A percentile compares a stretch with the other conserved stretches of the same genome.
These are phyloP conservation scores for Leucocoprinus sp. DNA, from an alignment of 768 basidiomycete species.

Conservation along the genomic window DNA sequence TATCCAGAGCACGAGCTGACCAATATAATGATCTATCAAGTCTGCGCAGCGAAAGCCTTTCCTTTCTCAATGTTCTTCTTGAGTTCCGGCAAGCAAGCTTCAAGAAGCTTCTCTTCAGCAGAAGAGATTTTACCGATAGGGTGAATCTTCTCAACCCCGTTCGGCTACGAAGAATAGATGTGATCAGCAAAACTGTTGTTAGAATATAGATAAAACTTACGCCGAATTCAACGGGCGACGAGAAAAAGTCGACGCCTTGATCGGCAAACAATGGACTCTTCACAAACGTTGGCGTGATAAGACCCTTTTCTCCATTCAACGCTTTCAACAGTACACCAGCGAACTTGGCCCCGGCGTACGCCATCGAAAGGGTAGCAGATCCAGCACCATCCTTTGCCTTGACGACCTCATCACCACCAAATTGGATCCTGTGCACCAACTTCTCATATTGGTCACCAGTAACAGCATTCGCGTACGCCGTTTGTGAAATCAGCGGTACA, in stretches of 20 bases:
- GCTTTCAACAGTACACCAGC: slow-evolving; percentile 76
- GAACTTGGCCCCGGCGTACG: slow-evolving; percentile 91
- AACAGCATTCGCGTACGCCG: slow-evolving; percentile 57
- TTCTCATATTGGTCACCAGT: slow-evolving; percentile 65
- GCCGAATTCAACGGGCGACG: slow-evolving; percentile 88
- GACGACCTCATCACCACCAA: slow-evolving; percentile 97
- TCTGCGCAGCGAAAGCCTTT: slow-evolving; percentile 50
- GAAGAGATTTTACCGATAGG: slow-evolving; percentile 71
- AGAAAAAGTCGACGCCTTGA: slow-evolving; percentile 92
- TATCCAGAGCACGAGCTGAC: neutral
- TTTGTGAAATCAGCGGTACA: slow-evolving; percentile 90
- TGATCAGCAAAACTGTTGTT: slow-evolving; percentile 10
- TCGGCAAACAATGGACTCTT: slow-evolving; percentile 79
- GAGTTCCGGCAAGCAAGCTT: slow-evolving; percentile 83
- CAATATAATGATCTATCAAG: neutral
- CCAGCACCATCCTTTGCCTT: slow-evolving; percentile 96
- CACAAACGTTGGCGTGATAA: slow-evolving; percentile 81
- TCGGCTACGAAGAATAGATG: slow-evolving; percentile 32
- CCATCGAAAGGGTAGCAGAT: slow-evolving; percentile 93
- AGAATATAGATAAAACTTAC: slow-evolving; percentile 39
- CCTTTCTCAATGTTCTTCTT: slow-evolving; percentile 99
- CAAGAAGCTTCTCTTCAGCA: slow-evolving; percentile 80
- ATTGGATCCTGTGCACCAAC: slow-evolving; percentile 92
- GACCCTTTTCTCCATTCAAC: slow-evolving; percentile 80
- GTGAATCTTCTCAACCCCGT: slow-evolving; percentile 92